Percentiles rank a stretch among this genome's conserved stretches.
phyloP scores from a whole-genome alignment of 1,284 basidiomycete genomes.

The Naganishia sp. region DNA sequence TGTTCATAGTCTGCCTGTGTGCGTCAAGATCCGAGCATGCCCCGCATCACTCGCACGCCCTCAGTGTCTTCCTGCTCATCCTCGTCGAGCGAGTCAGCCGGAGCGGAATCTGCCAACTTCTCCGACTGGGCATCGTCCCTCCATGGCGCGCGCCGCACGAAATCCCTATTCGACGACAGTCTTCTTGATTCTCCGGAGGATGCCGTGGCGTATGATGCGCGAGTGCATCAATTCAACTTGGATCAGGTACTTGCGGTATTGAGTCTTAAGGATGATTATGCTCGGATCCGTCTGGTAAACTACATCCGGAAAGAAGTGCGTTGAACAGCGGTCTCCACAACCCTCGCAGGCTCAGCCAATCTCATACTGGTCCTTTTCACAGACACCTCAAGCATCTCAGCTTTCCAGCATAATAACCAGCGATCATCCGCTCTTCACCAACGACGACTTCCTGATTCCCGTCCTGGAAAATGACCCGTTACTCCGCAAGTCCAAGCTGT shows the following conservation, averaged over 20 bases:
- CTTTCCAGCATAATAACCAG: conserved; percentile 60
- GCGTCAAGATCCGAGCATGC: background rate
- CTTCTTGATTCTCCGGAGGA: conserved; percentile 64
- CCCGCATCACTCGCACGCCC: conserved; percentile 22
- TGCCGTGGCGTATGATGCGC: conserved; percentile 67
- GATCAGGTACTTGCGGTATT: conserved; percentile 37
- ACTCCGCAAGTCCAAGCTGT: conserved; percentile 64
- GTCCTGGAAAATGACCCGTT: conserved; percentile 79
- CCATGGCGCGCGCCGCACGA: conserved; percentile 58
- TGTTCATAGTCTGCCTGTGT: too few relatives aligned
- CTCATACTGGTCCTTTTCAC: background rate
- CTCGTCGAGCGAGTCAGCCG: conserved; percentile 9
- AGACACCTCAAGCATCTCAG: conserved; percentile 31
- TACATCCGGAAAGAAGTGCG: conserved; percentile 73
- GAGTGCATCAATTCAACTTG: conserved; percentile 55
- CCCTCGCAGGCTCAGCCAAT: background rate
- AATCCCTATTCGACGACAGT: conserved; percentile 77
- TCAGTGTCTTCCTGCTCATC: conserved; percentile 16
- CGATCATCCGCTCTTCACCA: conserved; percentile 64
- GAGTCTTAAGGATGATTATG: conserved; percentile 64
- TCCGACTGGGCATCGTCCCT: conserved; percentile 50
- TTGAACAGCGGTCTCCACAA: background rate
- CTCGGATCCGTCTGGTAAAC: conserved; percentile 77
- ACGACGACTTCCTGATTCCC: conserved; percentile 77
- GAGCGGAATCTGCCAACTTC: conserved; percentile 36